These are phyloP conservation scores for Aspergillus piperis DNA, from an alignment of 2,329 filamentous ascomycete genomes.

Conservation along the genomic window DNA sequence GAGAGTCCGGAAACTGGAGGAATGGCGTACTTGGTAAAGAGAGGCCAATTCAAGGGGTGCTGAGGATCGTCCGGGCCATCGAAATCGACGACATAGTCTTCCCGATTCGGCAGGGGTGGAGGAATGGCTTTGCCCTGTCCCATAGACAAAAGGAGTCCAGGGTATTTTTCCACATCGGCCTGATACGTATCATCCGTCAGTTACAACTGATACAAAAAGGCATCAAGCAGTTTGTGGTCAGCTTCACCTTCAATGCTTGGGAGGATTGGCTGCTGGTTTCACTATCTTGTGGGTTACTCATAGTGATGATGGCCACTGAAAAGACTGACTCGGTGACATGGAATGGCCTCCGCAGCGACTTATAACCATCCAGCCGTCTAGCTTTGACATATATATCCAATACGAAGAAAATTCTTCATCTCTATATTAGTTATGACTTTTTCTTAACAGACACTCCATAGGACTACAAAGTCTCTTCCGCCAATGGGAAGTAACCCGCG, in stretches of 20 bases:
- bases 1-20: background rate
- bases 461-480: too few relatives aligned
- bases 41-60: conserved; percentile 55
- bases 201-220: too few relatives aligned
- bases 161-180: background rate
- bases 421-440: too few relatives aligned
- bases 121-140: conserved; percentile 49
- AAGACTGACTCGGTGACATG: too few relatives aligned
- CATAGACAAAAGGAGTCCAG: background rate
- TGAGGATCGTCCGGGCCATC: conserved; percentile 51
- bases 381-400: too few relatives aligned
- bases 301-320: background rate
- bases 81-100: conserved; percentile 56
- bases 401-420: too few relatives aligned
- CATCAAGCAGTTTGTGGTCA: background rate
- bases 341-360: too few relatives aligned
- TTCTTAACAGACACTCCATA: too few relatives aligned
- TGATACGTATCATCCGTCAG: background rate
- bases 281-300: background rate
- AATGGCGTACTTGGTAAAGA: conserved; percentile 46
- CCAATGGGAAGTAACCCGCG: background rate
- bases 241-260: background rate
- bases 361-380: too few relatives aligned
- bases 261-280: background rate
- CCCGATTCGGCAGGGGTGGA: conserved; percentile 47